Percentiles rank a stretch among this genome's conserved stretches.
Conservation (phyloP, 139 green algal species). For the Tetradesmus lagerheimii region DNA sequence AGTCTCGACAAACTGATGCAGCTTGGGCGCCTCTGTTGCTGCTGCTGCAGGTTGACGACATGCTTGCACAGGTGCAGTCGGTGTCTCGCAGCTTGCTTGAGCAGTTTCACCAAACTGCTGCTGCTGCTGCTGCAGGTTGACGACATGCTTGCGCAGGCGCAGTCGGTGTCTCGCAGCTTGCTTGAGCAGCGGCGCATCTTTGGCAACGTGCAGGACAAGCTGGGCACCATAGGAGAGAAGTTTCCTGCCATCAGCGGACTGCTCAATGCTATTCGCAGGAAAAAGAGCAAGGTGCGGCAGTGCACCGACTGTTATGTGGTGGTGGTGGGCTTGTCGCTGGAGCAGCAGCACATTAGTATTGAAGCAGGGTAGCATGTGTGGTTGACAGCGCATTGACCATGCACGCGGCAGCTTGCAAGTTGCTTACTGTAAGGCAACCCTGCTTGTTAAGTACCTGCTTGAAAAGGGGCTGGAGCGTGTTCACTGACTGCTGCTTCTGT, state of each 20-base stretch:
- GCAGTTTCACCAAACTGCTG: conserved; percentile 48
- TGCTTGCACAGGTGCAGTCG: conserved; percentile 79
- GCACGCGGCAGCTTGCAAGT: no score
- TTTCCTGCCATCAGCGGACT: conserved; percentile 92
- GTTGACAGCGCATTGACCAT: no score
- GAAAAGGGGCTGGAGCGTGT: background rate
- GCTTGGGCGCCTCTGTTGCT: background rate
- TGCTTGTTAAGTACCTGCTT: background rate
- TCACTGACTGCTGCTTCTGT: background rate
- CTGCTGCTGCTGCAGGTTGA: conserved; percentile 72
- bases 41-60: conserved; percentile 82
- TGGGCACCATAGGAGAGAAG: conserved; percentile 70
- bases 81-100: conserved; percentile 74
- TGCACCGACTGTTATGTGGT: background rate
- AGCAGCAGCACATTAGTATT: background rate
- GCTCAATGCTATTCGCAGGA: conserved; percentile 86
- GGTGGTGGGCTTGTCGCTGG: background rate
- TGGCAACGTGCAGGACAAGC: conserved; percentile 62
- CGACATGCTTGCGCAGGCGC: conserved; percentile 85
- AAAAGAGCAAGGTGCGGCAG: conserved; percentile 79
- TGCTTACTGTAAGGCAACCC: no score
- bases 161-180: conserved; percentile 72
- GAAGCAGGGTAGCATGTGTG: no score
- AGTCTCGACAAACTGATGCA: conserved; percentile 14
- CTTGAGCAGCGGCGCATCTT: conserved; percentile 72